Evolutionary conservation across 257 asterid species (phyloP), one percentile per base, ranked within the genome.

Genomic region (Phtheirospermum japonicum): DNA sequence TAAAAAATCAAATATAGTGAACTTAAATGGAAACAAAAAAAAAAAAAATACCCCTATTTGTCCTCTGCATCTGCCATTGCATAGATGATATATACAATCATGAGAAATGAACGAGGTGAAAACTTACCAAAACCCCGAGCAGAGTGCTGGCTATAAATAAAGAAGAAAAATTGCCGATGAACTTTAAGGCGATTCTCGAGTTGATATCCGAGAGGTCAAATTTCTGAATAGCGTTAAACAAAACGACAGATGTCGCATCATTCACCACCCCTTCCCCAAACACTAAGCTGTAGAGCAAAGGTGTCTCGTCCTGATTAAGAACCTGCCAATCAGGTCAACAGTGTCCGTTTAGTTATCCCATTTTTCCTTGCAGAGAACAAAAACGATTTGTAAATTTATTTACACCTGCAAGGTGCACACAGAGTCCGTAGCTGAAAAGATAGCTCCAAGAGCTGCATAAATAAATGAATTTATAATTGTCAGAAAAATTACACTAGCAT

Each of bases 251-350:
- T 5, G 97, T 79, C 40, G 97, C 97, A 75, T 89, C 97, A 59
- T 89, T 86, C 57, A 86, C 94, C 51, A 89, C 94, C 0, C 95
- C 86, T 83, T 89, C 97, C 30, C 95, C 95, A 67, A 89, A 86
- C 16, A 86, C 95, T 30, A 89, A 28, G 60, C 95, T 86, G 75
- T 86, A 76, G 36, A 89, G 82, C 23, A 83, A 74, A 55, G 95
- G 95, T 0, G 80, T 82, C 59, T 89, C 89, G 9, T 86, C 87
- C 80, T 86, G 97, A 72, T 71, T 77, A 46, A 84, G 95, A 67
- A 89, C 95, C 95, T 88, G 77, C 7, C 17, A 58, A 76, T 43
- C 49, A 71, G 28, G 43, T 33, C 48, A 57, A 43, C 19, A 32
- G 39, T 19, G 56, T 63, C 46, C 68, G 71, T 33, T n/a, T 2